Percentiles rank a stretch among this genome's conserved stretches.
Conservation (phyloP, 2,329 filamentous ascomycete species). For the Scopulariopsis brevicaulis region DNA sequence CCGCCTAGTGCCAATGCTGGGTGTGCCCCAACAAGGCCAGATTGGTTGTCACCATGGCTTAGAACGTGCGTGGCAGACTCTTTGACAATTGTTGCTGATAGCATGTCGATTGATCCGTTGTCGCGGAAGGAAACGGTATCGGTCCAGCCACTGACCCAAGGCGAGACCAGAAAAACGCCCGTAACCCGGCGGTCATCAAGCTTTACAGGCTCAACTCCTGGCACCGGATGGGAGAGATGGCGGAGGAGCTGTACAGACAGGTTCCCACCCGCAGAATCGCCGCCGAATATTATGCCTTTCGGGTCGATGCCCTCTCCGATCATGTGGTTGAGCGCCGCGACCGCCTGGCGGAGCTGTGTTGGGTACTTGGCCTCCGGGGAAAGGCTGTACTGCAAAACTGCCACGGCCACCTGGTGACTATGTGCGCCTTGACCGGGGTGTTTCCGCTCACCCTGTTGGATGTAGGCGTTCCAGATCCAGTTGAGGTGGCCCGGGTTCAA, state of each 20-base stretch:
- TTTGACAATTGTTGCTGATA: conserved; percentile 11
- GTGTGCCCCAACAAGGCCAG: not conserved
- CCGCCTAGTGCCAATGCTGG: conserved; percentile 6
- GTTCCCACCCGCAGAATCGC: conserved; percentile 25
- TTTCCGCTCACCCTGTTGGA: conserved; percentile 11
- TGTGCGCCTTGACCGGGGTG: not conserved
- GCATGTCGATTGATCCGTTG: conserved; percentile 20
- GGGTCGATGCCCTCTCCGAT: conserved; percentile 16
- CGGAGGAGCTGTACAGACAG: conserved; percentile 18
- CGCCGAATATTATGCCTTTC: conserved; percentile 19
- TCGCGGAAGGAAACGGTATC: conserved; percentile 12
- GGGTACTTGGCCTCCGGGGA: conserved; percentile 17
- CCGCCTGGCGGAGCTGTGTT: conserved; percentile 18
- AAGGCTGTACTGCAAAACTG: conserved; percentile 22
- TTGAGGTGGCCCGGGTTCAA: conserved; percentile 12
- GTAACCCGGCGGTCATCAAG: conserved; percentile 14
- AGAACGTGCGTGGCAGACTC: conserved; percentile 1
- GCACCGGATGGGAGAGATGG: conserved; percentile 19
- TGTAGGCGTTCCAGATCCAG: conserved; percentile 15
- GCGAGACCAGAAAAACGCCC: conserved; percentile 20
- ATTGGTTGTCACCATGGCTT: too few relatives aligned
- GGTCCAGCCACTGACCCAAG: conserved; percentile 15
- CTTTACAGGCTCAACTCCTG: conserved; percentile 9
- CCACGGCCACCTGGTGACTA: conserved; percentile 15
- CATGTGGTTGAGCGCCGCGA: conserved; percentile 16